Percentiles rank a stretch among this genome's conserved stretches.
phyloP scores from a whole-genome alignment of 768 basidiomycete genomes.

The Collybia nuda region DNA sequence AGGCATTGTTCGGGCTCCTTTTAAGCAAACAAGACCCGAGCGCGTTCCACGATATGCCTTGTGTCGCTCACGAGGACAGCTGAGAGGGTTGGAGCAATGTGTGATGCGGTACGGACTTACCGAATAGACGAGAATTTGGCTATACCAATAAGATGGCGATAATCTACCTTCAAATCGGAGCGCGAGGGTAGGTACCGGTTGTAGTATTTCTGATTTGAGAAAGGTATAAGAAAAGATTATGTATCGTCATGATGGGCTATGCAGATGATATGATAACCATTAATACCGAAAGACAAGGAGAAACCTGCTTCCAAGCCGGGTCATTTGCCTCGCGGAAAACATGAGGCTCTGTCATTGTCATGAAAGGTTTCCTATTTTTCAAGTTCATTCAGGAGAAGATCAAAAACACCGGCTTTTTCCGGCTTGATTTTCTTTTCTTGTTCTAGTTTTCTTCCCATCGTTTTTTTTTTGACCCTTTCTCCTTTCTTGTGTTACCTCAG shows the following conservation, averaged over 20 bases:
- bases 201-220: slow-evolving; percentile 13
- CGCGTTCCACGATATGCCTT: slow-evolving; percentile 24
- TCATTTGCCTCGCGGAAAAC: slow-evolving; percentile 41
- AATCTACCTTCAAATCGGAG: slow-evolving; percentile 19
- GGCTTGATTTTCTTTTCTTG: background rate
- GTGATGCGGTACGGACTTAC: slow-evolving; percentile 29
- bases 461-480: background rate
- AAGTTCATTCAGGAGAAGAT: background rate
- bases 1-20: background rate
- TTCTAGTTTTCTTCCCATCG: background rate
- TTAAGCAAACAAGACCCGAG: slow-evolving; percentile 11
- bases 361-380: background rate
- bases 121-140: slow-evolving; percentile 16
- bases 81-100: slow-evolving; percentile 23
- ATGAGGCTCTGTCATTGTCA: slow-evolving; percentile 32
- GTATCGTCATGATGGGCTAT: slow-evolving; percentile 10
- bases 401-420: slow-evolving; percentile 7
- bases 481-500: background rate
- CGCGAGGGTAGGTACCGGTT: slow-evolving; percentile 11
- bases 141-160: slow-evolving; percentile 12
- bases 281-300: background rate
- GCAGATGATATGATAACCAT: slow-evolving; percentile 1
- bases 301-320: slow-evolving; percentile 17
- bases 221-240: slow-evolving; percentile 2
- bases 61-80: slow-evolving; percentile 43